Base-by-base conservation (phyloP, 805 yeast genomes). In the Zygosaccharomyces bisporus region DNA sequence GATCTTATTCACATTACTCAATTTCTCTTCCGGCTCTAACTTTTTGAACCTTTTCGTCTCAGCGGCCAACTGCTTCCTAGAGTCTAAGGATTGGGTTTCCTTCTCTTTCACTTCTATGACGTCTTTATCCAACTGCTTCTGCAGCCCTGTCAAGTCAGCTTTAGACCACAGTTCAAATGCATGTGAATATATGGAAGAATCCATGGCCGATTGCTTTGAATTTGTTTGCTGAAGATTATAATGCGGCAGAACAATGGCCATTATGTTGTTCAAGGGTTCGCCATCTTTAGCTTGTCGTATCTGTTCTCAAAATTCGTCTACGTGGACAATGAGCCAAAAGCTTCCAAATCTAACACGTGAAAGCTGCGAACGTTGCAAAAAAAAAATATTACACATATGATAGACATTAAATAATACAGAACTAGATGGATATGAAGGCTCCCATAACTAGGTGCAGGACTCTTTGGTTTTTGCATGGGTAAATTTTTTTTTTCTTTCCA, bases 41-140 rank as follows among this genome's bases (percentile, higher is more conserved):
- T 83, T 87, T 61, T 81, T 80, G 68, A 91, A 93, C 35, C 49
- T 50, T 57, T 91, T 91, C n/a, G 99, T 93, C 60, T 79, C 80
- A 3, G 81, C 66, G 0, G 98, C 95, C 39, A 91, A 68, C 25
- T 76, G 79, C 62, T 86, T 87, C 51, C 99, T 75, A 25, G 81
- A 76, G 7, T 79, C 70, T 34, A 87, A 71, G 0, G 95, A 84
- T 31, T 65, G 67, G 40, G 80, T 73, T 62, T 89, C 96, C 18
- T 76, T 76, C 16, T 78, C 81, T 58, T 84, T 82, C 33, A 91
- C 76, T 53, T 79, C 81, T 32, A 82, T 56, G 1, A 90, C 95
- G 54, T 83, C 83, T 34, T 73, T 74, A 60, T 91, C 97, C 45
- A 91, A 70, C 45, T 75, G 74, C 52, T 73, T 75, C 61, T 91